phyloP scores from a whole-genome alignment of 1,139 yeast species.

The Waltiozyma solani region DNA sequence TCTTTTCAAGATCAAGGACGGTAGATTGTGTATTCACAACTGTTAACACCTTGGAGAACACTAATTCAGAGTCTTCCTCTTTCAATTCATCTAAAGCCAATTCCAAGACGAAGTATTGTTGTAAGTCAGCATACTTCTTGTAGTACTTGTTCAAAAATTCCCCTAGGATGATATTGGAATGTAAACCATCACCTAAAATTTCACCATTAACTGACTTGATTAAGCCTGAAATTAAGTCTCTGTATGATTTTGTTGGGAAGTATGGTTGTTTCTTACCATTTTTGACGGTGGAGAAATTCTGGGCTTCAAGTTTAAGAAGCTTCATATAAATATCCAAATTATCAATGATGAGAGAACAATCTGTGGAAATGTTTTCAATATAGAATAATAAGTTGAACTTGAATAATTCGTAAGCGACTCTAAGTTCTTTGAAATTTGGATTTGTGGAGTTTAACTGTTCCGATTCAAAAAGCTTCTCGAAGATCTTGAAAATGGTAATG shows the following conservation, averaged over 20 bases:
- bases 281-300: constrained; percentile 35
- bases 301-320: constrained; percentile 50
- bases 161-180: constrained; percentile 42
- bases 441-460: constrained; percentile 41
- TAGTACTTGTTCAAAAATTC: constrained; percentile 54
- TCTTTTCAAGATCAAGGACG: constrained; percentile 18
- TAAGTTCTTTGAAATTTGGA: constrained; percentile 52
- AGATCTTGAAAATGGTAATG: constrained; percentile 42
- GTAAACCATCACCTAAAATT: constrained; percentile 34
- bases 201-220: constrained; percentile 32
- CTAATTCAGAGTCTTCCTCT: constrained; percentile 8
- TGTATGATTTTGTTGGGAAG: constrained; percentile 54
- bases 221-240: constrained; percentile 35
- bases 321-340: constrained; percentile 55
- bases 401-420: constrained; percentile 47
- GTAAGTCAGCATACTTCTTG: constrained; percentile 50
- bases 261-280: constrained; percentile 35
- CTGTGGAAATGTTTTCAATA: constrained; percentile 26
- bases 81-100: constrained; percentile 17
- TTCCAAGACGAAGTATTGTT: constrained; percentile 49
- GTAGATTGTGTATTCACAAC: constrained; percentile 25
- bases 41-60: constrained; percentile 27
- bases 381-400: constrained; percentile 35
- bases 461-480: constrained; percentile 42
- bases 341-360: constrained; percentile 38